Base-by-base conservation (phyloP, 1,284 basidiomycete species). In the Cryptococcus sp. region DNA sequence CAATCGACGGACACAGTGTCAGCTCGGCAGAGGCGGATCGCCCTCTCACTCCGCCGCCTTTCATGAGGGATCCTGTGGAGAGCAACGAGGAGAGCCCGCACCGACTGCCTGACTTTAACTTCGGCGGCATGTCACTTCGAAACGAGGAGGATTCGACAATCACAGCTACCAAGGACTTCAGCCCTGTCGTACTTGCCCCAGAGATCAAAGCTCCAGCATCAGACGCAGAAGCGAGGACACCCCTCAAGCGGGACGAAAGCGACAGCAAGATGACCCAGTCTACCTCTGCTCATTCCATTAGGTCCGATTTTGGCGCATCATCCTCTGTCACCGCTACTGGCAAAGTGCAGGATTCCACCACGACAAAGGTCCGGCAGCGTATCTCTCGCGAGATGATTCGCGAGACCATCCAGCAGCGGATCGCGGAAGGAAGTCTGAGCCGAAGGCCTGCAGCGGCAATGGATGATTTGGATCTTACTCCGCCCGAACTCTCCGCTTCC, bases 361-460 rank as follows among this genome's bases (percentile, higher is more conserved):
- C 61, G 13, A 69, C 72, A 3, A 60, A 66, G 17, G 70, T 79
- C n/a, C 65, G 78, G 31, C 77, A 77, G 60, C 64, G 78, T 25
- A 78, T 79, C 59, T 77, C 75, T 7, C 69, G 76, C 17, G 78
- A 79, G 52, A 67, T 73, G 62, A 78, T 79, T 48, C 64, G 75
- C 5, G 73, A 77, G 53, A 74, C 70, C 15, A 71, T 79, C 44
- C 70, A 75, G 51, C 70, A 75, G 58, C 67, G 74, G 10, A 66
- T 74, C 15, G 74, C 74, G 0, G 73, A 72, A 35, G 75, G 73
- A 2, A 67, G 60, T 47, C 50, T 71, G n/a, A 64, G 62, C 3
- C 56, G 69, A 38, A 52, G 64, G 23, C 42, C 59, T 11, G 31
- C 31, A 35, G 60, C 62, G 3, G 56, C 57, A 46, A 41, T 66